Evolutionary conservation across 2,329 filamentous ascomycete species (phyloP).

Genomic region (Aspergillus sp.): DNA sequence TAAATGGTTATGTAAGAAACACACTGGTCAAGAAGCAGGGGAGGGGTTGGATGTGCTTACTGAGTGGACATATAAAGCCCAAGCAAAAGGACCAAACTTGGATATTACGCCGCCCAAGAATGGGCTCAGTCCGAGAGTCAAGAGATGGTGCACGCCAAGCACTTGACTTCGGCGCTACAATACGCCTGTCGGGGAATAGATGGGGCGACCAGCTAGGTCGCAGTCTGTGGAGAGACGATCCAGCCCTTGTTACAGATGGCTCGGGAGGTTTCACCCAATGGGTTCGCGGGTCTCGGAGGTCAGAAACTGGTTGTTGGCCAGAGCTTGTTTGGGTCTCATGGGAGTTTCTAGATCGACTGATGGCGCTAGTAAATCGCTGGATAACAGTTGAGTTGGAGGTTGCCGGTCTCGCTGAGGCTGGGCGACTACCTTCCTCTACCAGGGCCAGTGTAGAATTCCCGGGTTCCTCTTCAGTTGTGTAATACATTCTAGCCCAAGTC

Average conservation of each 20-base stretch:
- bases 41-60: conserved; percentile 46
- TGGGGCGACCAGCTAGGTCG: conserved; percentile 73
- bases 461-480: conserved; percentile 63
- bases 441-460: conserved; percentile 46
- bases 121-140: conserved; percentile 62
- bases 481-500: conserved; percentile 63
- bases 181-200: conserved; percentile 62
- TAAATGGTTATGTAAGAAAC: conserved; percentile 11
- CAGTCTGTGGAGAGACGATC: conserved; percentile 45
- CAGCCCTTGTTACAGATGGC: conserved; percentile 19
- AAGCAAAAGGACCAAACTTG: conserved; percentile 74
- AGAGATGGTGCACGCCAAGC: conserved; percentile 74
- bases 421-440: conserved; percentile 33
- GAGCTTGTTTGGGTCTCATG: conserved; percentile 19
- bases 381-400: conserved; percentile 33
- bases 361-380: conserved; percentile 30
- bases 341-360: conserved; percentile 27
- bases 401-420: conserved; percentile 29
- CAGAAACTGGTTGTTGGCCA: conserved; percentile 13
- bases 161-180: conserved; percentile 53
- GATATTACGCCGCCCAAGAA: conserved; percentile 67
- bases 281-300: conserved; percentile 43
- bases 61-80: conserved; percentile 75
- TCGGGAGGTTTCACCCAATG: conserved; percentile 42
- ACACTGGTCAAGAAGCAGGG: background rate